Evolutionary conservation across 257 asterid genomes (phyloP), one percentile per base, ranked within the genome.

Genomic region (Parsonsia alboflavescens): DNA sequence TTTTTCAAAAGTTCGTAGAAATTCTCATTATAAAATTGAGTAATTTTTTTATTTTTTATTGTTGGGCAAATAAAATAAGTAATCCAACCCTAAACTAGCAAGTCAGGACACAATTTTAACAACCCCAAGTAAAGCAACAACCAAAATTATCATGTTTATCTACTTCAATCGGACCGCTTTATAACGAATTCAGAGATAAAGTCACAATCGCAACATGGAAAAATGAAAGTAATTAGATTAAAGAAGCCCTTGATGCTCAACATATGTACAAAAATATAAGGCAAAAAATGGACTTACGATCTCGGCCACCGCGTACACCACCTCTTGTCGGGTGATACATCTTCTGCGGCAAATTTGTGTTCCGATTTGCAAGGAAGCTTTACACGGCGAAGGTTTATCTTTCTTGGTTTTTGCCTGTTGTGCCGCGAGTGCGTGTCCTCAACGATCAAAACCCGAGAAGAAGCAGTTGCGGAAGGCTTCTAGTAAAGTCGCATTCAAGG

Each of bases 291-390:
- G 68, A 56, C 97, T 90, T 87, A 94, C 99, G 99, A 88, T 94
- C 99, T 41, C 96, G 98, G 75, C 99, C 99, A 65, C 99, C 98
- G 50, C 99, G 99, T 76, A 92, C 99, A 68, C 99, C 99, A 36
- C 98, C 98, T 88, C 99, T 88, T 4, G 97, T 71, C 7, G 99
- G 99, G 81, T 92, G 97, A 82, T 94, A 94, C 99, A 94, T 94
- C 1, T 62, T 41, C 28, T 5, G 26, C 30, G 21, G n/a, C 70
- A 16, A 11, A 72, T 36, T 41, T n/a, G n/a, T 26, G 7, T 16
- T 69, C 30, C 41, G 46, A 36, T 66, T 75, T 54, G 41, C 6
- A 30, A 30, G 21, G n/a, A n/a, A n/a, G n/a, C n/a, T n/a, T n/a
- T n/a, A n/a, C n/a, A n/a, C n/a, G n/a, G n/a, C n/a, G n/a, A n/a